Evolutionary conservation across 2,329 filamentous ascomycete genomes (phyloP), one percentile per base, ranked within the genome.

Genomic region (Ramichloridium luteum): DNA sequence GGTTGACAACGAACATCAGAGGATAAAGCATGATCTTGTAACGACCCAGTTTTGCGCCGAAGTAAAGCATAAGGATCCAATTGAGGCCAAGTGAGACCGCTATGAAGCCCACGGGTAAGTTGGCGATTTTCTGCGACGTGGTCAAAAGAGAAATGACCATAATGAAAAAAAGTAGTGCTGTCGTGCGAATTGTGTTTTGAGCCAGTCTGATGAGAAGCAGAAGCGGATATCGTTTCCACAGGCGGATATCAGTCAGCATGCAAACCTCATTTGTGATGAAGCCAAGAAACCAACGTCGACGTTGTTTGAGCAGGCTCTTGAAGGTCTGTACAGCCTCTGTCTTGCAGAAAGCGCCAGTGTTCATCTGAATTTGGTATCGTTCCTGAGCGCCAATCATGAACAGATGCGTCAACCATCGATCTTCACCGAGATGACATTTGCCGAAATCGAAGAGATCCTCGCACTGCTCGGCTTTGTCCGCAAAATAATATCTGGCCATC

Each of bases 401-500:
- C 36, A 98, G 69, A 63, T 98, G 90, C 1, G 88, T 98, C 35
- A 96, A 70, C 86, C 88, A 96, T 41, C 88, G 72, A 58, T 98
- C 90, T 58, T 96, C 90, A 23, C 90, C 90, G 10, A 96, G 61
- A 60, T 96, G 86, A 49, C 82, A 86, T 61, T 96, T 96, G 35
- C 83, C 85, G 53, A 88, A 96, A 54, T 98, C 88, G 52, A 98
- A 98, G 9, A 96, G 67, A 56, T 96, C 88, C 38, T 93, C 83
- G 50, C 85, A 93, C 51, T 93, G 81, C 56, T 93, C 88, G 4
- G 85, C 84, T 56, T 93, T 93, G 59, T 94, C 88, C 23, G 86
- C 85, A 56, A 98, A 98, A 60, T 98, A 96, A 60, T 93, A 93
- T 53, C 92, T 93, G 50, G 88, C 84, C 85, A 98, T 94, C 50